Evolutionary conservation across 768 basidiomycete species (phyloP).

Genomic region (Cystobasidiopsis lactophilus): DNA sequence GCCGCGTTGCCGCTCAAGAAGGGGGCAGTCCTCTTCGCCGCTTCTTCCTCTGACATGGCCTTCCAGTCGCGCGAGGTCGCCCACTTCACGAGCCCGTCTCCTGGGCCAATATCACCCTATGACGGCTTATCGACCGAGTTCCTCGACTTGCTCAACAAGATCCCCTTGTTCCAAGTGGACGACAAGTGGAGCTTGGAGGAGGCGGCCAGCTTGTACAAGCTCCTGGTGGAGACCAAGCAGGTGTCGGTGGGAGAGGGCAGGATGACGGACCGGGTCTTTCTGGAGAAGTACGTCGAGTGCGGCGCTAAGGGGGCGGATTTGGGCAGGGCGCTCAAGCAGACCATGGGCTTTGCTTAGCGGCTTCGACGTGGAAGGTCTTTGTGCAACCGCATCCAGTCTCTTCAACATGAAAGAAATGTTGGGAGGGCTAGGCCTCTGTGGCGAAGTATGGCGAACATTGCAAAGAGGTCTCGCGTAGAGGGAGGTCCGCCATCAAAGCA

Average conservation of each 20-base stretch:
- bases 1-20: not conserved
- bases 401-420: too few relatives aligned
- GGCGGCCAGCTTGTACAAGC: constrained; percentile 4
- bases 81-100: not conserved
- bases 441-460: too few relatives aligned
- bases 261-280: not conserved
- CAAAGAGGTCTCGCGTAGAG: constrained; percentile 1
- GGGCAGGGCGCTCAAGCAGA: not conserved
- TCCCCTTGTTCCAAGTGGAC: not conserved
- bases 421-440: too few relatives aligned
- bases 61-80: not conserved
- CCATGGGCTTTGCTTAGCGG: constrained; percentile 1
- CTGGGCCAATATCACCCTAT: not conserved
- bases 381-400: too few relatives aligned
- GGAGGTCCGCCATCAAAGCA: not conserved
- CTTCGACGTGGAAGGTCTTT: too few relatives aligned
- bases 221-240: not conserved
- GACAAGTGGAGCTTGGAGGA: not conserved
- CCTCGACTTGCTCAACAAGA: not conserved
- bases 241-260: not conserved
- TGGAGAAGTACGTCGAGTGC: not conserved
- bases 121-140: not conserved
- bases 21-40: not conserved
- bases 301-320: not conserved
- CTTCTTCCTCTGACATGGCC: not conserved